Base-by-base conservation (phyloP, 768 basidiomycete species). In the Hortiboletus campestris region DNA sequence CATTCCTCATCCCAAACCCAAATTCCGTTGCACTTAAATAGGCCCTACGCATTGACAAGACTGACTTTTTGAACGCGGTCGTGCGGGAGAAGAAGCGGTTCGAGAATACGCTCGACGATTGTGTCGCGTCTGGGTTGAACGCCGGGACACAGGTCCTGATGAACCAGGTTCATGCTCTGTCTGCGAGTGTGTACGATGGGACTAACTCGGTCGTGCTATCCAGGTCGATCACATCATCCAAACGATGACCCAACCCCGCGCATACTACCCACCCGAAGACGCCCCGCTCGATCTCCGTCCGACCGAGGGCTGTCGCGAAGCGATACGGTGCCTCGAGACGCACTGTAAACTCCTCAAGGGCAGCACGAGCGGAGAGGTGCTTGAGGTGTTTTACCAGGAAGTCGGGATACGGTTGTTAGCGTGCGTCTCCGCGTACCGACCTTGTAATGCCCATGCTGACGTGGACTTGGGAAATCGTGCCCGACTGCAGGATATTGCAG, bases 311-410 rank as follows among this genome's bases (percentile, higher is more conserved):
- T 98, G 96, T 66, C 80, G 70, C n/a, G 91, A 96, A 63, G 91
- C 93, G 1, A 93, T 98, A 61, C 81, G 80, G 55, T 97, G 93
- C 66, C 76, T 99, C 29, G 86, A 93, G 68, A 85, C 81, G 75
- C 97, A 99, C 70, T 96, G 95, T 67, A 88, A 88, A 60, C 78
- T 98, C 46, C 74, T 99, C 47, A 89, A 88, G 59, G 96, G 95
- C 0, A 97, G 91, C 60, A 96, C 96, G 46, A 95, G 89, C 67
- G 90, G 92, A 69, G 96, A 98, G 62, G 94, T 98, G 4, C 75
- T 99, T 34, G 97, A 98, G 67, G 96, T 99, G 4, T 98, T 99
- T 72, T 93, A 98, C 69, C 91, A 95, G 72, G 97, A 99, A 72
- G 90, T 99, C 44, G 96, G 96, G 6, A 86, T 97, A 55, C 85